Evolutionary conservation across 2,329 filamentous ascomycete species (phyloP), one percentile per base, ranked within the genome.

Genomic region (Phaeophleospora eucalypticola): DNA sequence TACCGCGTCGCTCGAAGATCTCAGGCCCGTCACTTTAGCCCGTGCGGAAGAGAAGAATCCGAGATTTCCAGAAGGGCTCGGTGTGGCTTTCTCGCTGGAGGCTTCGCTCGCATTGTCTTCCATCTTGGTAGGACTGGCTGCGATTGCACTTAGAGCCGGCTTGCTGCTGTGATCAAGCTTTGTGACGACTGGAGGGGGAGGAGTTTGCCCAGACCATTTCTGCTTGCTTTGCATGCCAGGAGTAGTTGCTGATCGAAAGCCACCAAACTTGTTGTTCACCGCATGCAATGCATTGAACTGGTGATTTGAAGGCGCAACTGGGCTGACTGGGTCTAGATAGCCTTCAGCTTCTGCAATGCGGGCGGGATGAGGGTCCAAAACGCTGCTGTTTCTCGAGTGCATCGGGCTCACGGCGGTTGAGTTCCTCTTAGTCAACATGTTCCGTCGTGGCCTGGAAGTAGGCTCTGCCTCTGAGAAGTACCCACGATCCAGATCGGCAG

Each of bases 381-480:
- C 46, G 68, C 87, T 95, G 10, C 85, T 81, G 57, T 86, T 84
- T 38, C 83, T 78, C 32, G 84, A 53, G 2, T 51, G 47, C 4
- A 53, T 83, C 2, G 60, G 57, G 20, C 52, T 60, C 29, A 51
- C 48, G 3, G 47, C 38, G 4, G 56, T 71, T 16, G 72, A 70
- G 52, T 69, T 68, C 52, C 93, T 94, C 67, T 87, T 88, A 18
- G 68, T 65, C 54, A 96, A 73, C 38, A 93, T 75, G 63, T 89
- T 94, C 43, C 50, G 51, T 9, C 52, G 47, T 4, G 37, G 33
- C 18, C 52, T 40, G n/a, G 42, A 32, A 15, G 49, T 43, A 9
- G 39, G 34, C 21, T 96, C 89, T 9, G 83, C 75, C 61, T 97
- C 91, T 6, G 91, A 96, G 63, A 96, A 95, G 67, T 97, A 97